Evolutionary conservation across 805 yeast genomes (phyloP).

Genomic region (Yarrowia divulgata): DNA sequence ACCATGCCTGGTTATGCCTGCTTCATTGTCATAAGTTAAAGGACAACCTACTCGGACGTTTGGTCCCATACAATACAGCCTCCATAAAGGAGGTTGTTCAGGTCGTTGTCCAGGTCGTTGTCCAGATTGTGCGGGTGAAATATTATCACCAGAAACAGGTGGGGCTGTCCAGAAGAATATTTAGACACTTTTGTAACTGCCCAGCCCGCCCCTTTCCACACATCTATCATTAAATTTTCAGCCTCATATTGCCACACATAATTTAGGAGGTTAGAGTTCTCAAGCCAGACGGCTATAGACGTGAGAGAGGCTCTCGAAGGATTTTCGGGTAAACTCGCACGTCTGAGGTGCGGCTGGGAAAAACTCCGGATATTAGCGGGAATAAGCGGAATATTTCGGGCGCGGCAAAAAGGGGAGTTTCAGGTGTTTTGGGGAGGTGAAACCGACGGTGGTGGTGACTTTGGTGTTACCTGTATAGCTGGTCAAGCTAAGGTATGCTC

Average conservation of each 20-base stretch:
- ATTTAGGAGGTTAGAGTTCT: neutral
- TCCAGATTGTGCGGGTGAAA: neutral
- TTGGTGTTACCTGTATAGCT: too few relatives aligned
- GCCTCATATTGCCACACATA: conserved; percentile 4
- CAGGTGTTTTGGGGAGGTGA: too few relatives aligned
- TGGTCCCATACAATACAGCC: too few relatives aligned
- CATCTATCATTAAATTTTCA: neutral
- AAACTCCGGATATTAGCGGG: neutral
- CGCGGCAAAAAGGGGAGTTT: too few relatives aligned
- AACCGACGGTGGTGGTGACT: neutral
- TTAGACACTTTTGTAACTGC: neutral
- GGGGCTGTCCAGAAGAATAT: neutral
- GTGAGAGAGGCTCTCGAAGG: neutral
- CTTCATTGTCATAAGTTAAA: conserved; percentile 19
- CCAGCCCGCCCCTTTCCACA: neutral
- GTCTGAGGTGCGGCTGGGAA: conserved; percentile 24
- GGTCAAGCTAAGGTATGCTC: too few relatives aligned
- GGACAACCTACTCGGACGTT: too few relatives aligned
- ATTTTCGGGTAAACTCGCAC: neutral
- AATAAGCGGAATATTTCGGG: neutral
- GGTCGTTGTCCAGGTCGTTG: too few relatives aligned
- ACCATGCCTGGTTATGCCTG: conserved; percentile 20
- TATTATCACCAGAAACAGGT: neutral
- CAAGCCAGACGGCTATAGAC: conserved; percentile 25
- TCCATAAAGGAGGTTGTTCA: too few relatives aligned